Evolutionary conservation across 1,284 basidiomycete species (phyloP).

Genomic region (Lignosus rhinocerotis): DNA sequence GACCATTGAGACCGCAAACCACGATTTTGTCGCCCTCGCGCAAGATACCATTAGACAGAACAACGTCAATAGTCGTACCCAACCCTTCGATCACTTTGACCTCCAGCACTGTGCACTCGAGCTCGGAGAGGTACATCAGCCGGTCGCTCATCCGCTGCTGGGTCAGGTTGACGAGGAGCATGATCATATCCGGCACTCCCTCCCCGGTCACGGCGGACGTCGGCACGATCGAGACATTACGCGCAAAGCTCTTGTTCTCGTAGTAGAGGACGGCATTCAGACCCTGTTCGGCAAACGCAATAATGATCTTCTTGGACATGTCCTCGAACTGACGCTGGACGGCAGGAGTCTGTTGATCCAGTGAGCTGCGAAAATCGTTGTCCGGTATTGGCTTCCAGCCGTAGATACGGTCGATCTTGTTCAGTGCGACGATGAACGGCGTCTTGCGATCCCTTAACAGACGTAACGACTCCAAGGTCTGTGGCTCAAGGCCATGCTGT

Average conservation of each 20-base stretch:
- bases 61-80: constrained; percentile 97
- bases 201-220: constrained; percentile 98
- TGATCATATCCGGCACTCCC: constrained; percentile 99
- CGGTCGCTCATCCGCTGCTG: constrained; percentile 98
- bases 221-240: constrained; percentile 95
- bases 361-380: constrained; percentile 89
- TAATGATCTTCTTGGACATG: constrained; percentile 81
- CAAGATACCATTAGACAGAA: constrained; percentile 94
- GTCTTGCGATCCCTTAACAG: constrained; percentile 94
- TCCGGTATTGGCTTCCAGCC: constrained; percentile 93
- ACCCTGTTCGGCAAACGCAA: constrained; percentile 97
- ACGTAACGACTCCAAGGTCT: constrained; percentile 96
- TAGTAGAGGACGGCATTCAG: constrained; percentile 96
- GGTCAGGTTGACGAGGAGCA: constrained; percentile 95
- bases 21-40: constrained; percentile 95
- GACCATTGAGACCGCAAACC: constrained; percentile 95
- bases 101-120: constrained; percentile 99
- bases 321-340: constrained; percentile 95
- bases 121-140: constrained; percentile 97
- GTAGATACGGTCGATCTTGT: constrained; percentile 99
- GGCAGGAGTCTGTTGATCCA: constrained; percentile 81
- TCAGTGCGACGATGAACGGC: constrained; percentile 98
- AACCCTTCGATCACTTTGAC: constrained; percentile 99
- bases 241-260: constrained; percentile 95
- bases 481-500: constrained; percentile 94